Evolutionary conservation across 176 grass and related monocot genomes (phyloP), one percentile per base, ranked within the genome.

Genomic region (Aegilops umbellulata): DNA sequence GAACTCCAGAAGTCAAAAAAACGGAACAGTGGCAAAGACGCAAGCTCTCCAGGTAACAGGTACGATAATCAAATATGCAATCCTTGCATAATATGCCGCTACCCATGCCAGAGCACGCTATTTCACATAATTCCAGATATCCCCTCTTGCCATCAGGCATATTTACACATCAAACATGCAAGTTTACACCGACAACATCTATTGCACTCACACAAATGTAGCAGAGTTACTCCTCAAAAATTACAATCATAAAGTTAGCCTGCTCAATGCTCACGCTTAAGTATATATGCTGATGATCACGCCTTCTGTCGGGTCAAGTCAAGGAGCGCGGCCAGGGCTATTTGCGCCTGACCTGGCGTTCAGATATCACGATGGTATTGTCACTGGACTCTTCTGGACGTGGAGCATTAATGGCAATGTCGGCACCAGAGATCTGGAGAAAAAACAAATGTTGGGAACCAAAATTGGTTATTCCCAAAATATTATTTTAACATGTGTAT

Each of bases 311-410:
- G 63, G 73, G 82, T 88, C 80, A 83, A 83, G 10, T 88, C 74
- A 3, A 83, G 53, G 22, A 88, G 64, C 38, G 24, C 20, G 26
- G 36, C 73, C 51, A 83, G 63, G 31, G 86, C 73, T 25, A 67
- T 84, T 53, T 89, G 82, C 6, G 76, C 76, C 27, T 84, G 60
- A 58, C 74, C 76, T 6, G 87, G 82, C 4, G 65, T 69, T 51
- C 86, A 63, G 86, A 88, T 83, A 88, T 82, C 73, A 83, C 36
- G 39, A 88, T 62, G 35, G 14, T 88, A 83, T 35, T 22, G 42
- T 83, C 80, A 25, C 58, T 78, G 62, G 49, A 66, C 73, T 35
- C 34, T 35, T 70, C 73, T 3, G 23, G 26, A 39, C 70, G 69
- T 68, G 86, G 80, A 47, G 70, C 27, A 15, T 88, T 70, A n/a